Evolutionary conservation across 2,329 filamentous ascomycete species (phyloP).

Genomic region (Trichoderma hamatum): DNA sequence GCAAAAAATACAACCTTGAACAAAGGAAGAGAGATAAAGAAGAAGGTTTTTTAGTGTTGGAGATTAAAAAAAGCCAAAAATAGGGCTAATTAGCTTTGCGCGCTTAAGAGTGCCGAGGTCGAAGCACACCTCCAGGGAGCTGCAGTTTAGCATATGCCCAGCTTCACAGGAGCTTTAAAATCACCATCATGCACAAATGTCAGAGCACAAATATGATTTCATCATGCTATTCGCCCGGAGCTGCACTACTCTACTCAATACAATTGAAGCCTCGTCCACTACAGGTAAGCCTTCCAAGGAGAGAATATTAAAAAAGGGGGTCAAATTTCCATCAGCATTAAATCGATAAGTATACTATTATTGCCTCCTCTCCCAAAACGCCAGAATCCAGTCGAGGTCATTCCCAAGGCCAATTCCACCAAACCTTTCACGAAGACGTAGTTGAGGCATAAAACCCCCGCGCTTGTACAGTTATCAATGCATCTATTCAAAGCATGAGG

Average conservation of each 20-base stretch:
- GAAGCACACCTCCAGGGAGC: background rate
- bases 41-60: background rate
- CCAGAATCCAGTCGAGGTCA: conserved; percentile 15
- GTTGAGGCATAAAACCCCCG: background rate
- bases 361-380: conserved; percentile 18
- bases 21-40: background rate
- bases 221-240: background rate
- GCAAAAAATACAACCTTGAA: background rate
- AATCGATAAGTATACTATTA: background rate
- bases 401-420: conserved; percentile 5
- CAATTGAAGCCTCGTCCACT: background rate
- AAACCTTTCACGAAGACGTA: conserved; percentile 15
- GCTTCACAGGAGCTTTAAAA: background rate
- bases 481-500: conserved; percentile 27
- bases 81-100: background rate
- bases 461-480: conserved; percentile 20
- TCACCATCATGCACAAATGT: background rate
- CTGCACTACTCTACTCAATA: background rate
- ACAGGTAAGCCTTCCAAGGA: background rate
- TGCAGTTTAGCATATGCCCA: background rate
- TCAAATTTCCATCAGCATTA: background rate
- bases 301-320: background rate
- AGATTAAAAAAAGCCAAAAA: background rate
- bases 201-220: background rate
- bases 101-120: background rate